Base-by-base conservation (phyloP, 495 filamentous ascomycete genomes). In the Aspergillus steynii region DNA sequence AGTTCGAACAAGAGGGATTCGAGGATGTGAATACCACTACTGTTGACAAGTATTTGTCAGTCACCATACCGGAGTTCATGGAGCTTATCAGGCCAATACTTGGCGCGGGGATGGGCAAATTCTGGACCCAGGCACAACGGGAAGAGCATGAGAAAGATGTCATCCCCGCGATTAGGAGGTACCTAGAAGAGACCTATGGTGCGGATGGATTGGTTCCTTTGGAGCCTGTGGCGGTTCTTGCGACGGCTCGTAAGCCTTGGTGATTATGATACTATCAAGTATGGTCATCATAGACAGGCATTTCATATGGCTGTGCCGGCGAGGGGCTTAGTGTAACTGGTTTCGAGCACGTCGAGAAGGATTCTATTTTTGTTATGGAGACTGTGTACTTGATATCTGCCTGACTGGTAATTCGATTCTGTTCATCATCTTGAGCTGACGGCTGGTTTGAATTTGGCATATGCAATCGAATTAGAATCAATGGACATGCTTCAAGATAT, bases 41-140 rank as follows among this genome's bases (percentile, higher is more conserved):
- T 20, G 68, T 67, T 29, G 62, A 58, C 1, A 68, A 60, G 26
- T 12, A 58, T 5, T 59, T 74, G 12, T 48, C 60, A 1, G n/a
- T 76, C 7, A 50, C 56, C 1, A 68, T 70, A 5, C 34, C 66
- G 6, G 60, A 71, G 12, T 67, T 80, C 27, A 58, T 71, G 54
- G 66, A 74, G n/a, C 62, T 75, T 55, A 61, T 53, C n/a, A 65
- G 60, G 59, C 49, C 66, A 5, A 73, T 81, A 58, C 46, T 78
- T 12, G 57, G 65, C 0, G 52, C 70, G 34, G 52, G 74, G 0
- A 29, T 63, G 1, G 62, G 68, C 29, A 54, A 58, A 25, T 78
- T 66, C 28, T 80, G 76, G 74, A 72, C 70, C 7, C 71, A 74
- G 29, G 55, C 68, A 46, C 69, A 77, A 67, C 68, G 66, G 26